These are phyloP conservation scores for Erythrobasidium yunnanense DNA, from an alignment of 768 basidiomycete species.

Conservation along the genomic window DNA sequence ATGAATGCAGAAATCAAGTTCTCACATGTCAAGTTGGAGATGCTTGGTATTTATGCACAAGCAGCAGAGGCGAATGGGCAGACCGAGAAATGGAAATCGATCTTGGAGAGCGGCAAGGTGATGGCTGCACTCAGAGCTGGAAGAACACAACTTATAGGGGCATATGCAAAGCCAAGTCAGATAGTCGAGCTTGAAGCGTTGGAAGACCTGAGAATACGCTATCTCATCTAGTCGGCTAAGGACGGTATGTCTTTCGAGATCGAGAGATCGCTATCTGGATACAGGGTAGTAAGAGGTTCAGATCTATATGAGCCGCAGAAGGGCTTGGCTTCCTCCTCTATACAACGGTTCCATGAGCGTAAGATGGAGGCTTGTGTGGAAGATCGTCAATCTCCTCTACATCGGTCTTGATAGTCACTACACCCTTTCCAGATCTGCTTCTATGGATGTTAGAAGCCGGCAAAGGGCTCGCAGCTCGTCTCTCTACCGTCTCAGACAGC, in stretches of 20 bases:
- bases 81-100: not conserved
- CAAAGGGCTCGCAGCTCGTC: not conserved
- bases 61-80: not conserved
- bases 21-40: not conserved
- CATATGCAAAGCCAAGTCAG: not conserved
- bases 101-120: not conserved
- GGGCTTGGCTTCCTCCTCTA: not conserved
- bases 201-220: not conserved
- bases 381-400: not conserved
- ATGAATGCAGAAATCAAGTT: conserved; percentile 15
- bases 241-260: no score
- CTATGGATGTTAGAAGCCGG: not conserved
- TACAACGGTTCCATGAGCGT: conserved; percentile 2
- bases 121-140: not conserved
- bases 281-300: no score
- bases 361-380: not conserved
- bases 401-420: conserved; percentile 12
- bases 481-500: conserved; percentile 19
- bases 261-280: no score
- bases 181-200: not conserved
- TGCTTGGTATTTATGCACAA: not conserved
- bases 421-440: not conserved
- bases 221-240: not conserved
- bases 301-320: not conserved
- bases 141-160: not conserved